phyloP scores from a whole-genome alignment of 2,329 filamentous ascomycete species.

The Penicillium sp. region DNA sequence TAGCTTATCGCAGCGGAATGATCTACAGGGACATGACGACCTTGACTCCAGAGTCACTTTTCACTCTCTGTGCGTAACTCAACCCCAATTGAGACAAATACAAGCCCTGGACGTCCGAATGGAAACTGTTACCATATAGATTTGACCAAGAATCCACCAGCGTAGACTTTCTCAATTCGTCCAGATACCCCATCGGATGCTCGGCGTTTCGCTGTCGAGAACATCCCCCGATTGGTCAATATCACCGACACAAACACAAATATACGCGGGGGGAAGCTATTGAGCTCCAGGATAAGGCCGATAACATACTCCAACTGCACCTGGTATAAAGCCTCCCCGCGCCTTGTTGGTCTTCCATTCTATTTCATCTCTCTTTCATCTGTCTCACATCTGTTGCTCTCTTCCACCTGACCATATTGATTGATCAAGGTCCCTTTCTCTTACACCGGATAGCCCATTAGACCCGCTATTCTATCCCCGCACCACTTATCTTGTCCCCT shows the following conservation, averaged over 20 bases:
- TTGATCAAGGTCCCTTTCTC: background rate
- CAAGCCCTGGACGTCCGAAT: background rate
- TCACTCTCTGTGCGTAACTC: background rate
- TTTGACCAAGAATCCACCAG: slow-evolving; percentile 12
- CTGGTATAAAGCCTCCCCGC: slow-evolving; percentile 23
- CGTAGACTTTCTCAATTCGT: slow-evolving; percentile 27
- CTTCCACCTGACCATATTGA: background rate
- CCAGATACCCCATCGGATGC: slow-evolving; percentile 9
- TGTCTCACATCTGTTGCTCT: background rate
- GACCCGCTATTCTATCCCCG: slow-evolving; percentile 7
- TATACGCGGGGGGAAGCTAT: slow-evolving; percentile 25
- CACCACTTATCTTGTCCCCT: background rate
- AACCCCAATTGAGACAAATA: background rate
- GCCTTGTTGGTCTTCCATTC: background rate
- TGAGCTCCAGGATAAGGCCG: slow-evolving; percentile 17
- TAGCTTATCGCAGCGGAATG: background rate
- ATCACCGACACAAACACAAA: slow-evolving; percentile 25
- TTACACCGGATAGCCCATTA: background rate
- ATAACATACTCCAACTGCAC: slow-evolving; percentile 15
- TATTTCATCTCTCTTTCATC: background rate
- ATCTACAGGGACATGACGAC: background rate
- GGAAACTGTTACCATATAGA: slow-evolving; percentile 12
- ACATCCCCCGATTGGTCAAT: slow-evolving; percentile 22
- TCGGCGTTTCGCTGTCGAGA: slow-evolving; percentile 18
- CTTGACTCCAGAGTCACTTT: background rate